phyloP scores from a whole-genome alignment of 495 filamentous ascomycete species.

The Podospora bellae-mahoneyi region DNA sequence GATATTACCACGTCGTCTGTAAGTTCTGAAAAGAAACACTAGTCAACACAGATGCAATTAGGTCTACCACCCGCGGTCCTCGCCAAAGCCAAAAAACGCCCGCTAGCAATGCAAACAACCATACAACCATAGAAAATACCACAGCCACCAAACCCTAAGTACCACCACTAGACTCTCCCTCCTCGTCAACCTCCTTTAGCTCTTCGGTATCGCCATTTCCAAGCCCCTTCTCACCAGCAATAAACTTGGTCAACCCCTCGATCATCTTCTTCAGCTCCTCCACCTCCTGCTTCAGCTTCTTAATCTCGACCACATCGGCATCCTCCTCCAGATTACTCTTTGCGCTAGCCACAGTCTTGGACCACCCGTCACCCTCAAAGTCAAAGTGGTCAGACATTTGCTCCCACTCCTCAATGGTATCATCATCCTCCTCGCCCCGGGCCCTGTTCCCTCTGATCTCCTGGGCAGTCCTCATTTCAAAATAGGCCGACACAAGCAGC shows the following conservation, averaged over 20 bases:
- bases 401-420: conserved; percentile 89
- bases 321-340: conserved; percentile 77
- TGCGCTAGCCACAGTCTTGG: conserved; percentile 64
- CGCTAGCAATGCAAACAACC: too few relatives aligned
- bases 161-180: background rate
- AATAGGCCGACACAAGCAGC: conserved; percentile 69
- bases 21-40: too few relatives aligned
- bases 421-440: conserved; percentile 85
- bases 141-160: background rate
- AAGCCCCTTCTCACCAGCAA: background rate
- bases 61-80: too few relatives aligned
- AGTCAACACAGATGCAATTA: too few relatives aligned
- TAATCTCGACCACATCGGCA: conserved; percentile 62
- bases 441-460: conserved; percentile 68
- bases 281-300: conserved; percentile 66
- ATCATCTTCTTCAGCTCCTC: conserved; percentile 57
- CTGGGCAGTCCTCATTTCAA: conserved; percentile 68
- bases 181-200: background rate
- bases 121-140: too few relatives aligned
- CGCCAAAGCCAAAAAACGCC: too few relatives aligned
- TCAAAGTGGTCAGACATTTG: conserved; percentile 68
- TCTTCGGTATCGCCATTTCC: background rate
- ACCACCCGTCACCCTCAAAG: conserved; percentile 78
- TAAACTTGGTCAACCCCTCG: conserved; percentile 6
- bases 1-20: too few relatives aligned